These are phyloP conservation scores for Xylariales sp. DNA, from an alignment of 2,329 filamentous ascomycete species.

Conservation along the genomic window DNA sequence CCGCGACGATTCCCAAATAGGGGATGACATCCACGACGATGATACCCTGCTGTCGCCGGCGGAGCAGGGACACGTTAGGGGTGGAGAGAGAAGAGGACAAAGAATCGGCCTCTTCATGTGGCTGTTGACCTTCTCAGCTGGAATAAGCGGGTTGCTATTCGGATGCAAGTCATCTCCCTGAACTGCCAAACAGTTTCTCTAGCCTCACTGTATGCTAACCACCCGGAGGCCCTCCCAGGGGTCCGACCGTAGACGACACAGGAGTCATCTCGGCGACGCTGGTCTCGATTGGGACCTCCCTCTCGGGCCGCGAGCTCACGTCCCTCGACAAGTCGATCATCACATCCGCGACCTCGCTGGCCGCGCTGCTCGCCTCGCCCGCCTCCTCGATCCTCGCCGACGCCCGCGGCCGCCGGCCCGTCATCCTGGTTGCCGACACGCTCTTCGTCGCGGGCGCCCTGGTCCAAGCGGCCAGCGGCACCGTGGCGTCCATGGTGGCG, in stretches of 20 bases:
- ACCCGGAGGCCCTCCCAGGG: too few relatives aligned
- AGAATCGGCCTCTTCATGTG: slow-evolving; percentile 52
- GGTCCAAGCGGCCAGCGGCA: slow-evolving; percentile 55
- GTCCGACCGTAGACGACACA: slow-evolving; percentile 56
- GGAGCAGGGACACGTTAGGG: slow-evolving; percentile 2
- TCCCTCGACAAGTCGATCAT: slow-evolving; percentile 67
- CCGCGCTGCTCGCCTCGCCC: slow-evolving; percentile 61
- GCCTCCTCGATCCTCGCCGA: slow-evolving; percentile 63
- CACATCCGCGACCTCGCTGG: slow-evolving; percentile 64
- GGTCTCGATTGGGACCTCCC: slow-evolving; percentile 57
- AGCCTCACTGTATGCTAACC: too few relatives aligned
- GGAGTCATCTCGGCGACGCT: slow-evolving; percentile 66
- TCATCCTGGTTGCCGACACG: slow-evolving; percentile 59
- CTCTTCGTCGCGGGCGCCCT: slow-evolving; percentile 67
- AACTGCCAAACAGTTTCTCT: neutral
- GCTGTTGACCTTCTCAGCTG: slow-evolving; percentile 59
- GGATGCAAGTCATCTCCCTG: slow-evolving; percentile 47
- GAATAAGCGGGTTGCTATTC: slow-evolving; percentile 64
- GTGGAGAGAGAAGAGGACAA: too few relatives aligned
- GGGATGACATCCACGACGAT: slow-evolving; percentile 5
- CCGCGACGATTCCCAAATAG: slow-evolving; percentile 12
- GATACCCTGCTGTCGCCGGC: slow-evolving; percentile 3
- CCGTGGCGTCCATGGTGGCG: slow-evolving; percentile 60
- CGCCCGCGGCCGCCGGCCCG: slow-evolving; percentile 53
- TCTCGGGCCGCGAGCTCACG: slow-evolving; percentile 52